Base-by-base conservation (phyloP, 805 yeast species). In the Wickerhamomyces rabaulensis region DNA sequence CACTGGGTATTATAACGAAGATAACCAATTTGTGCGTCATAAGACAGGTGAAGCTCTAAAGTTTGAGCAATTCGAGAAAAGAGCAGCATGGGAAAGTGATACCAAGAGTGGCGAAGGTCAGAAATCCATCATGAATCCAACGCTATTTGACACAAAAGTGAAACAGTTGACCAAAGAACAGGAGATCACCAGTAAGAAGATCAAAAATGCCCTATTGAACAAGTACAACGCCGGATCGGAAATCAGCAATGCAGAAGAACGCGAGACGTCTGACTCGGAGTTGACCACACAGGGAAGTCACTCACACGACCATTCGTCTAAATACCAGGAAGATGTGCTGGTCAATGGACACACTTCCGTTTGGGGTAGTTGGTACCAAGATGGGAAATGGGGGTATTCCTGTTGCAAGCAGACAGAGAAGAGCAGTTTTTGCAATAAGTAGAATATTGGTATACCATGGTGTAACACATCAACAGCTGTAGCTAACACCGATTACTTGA, bases 21-120 rank as follows among this genome's bases (percentile, higher is more conserved):
- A 69, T 47, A 51, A 70, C 17, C 66, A 75, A 60, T 84, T 76
- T 64, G 83, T 76, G 19, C 69, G 80, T 29, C 74, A 75, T 52
- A 57, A 72, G 40, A 71, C 74, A 3, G 84, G 82, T 6, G 86
- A 82, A 50, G 86, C 84, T 9, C 62, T 66, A 17, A 77, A 77
- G 46, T 70, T 78, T 53, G 75, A 73, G 45, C 65, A 68, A 43
- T 55, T 76, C 58, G 44, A 45, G 13, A 77, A 74, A 53, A 61
- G 63, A 52, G 73, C 76, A 52, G 82, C 82, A 0, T 75, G 81
- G 71, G 73, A 68, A 12, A 63, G 60, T 5, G 60, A 69, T 8
- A n/a, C n/a, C n/a, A 68, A 61, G 22, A 52, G 57, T 22, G 37
- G 21, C 9, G 25, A 19, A 4, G 41, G 17, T 23, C 25, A 66